phyloP scores from a whole-genome alignment of 2,329 filamentous ascomycete species.

The Aciculosporium take region DNA sequence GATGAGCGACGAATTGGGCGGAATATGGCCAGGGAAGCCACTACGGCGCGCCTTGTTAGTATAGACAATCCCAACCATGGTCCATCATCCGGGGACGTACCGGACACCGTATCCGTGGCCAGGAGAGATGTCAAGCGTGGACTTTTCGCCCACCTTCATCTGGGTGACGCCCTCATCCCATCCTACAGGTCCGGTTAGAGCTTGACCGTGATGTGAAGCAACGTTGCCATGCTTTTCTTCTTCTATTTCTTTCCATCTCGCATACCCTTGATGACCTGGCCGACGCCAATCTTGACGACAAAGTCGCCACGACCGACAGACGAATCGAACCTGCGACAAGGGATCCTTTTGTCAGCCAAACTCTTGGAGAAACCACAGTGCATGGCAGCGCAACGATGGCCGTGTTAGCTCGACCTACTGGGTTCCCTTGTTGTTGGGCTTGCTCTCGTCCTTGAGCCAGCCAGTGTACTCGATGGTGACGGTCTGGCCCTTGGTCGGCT shows the following conservation, averaged over 20 bases:
- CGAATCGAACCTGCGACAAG: constrained; percentile 62
- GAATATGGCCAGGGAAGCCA: constrained; percentile 68
- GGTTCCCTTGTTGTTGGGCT: constrained; percentile 50
- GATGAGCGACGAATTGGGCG: constrained; percentile 19
- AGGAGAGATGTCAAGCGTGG: constrained; percentile 62
- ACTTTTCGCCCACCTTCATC: constrained; percentile 88
- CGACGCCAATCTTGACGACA: constrained; percentile 62
- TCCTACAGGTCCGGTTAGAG: constrained; percentile 28
- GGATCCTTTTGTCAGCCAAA: not conserved
- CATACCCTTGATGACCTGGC: constrained; percentile 73
- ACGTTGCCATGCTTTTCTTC: not conserved
- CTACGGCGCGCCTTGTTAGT: constrained; percentile 25
- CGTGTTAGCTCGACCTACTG: constrained; percentile 39
- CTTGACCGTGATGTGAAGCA: constrained; percentile 1
- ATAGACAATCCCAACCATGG: not conserved
- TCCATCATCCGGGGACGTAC: constrained; percentile 30
- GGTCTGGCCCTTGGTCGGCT: constrained; percentile 51
- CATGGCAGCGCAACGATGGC: not conserved
- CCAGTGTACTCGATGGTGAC: constrained; percentile 89
- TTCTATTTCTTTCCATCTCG: not conserved
- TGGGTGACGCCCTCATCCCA: constrained; percentile 74
- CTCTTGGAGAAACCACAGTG: not conserved
- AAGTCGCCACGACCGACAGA: constrained; percentile 69
- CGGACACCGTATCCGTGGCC: constrained; percentile 10
- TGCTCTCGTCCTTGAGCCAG: constrained; percentile 55